Base-by-base conservation (phyloP, 2,329 filamentous ascomycete genomes). In the Exophiala dermatitidis region DNA sequence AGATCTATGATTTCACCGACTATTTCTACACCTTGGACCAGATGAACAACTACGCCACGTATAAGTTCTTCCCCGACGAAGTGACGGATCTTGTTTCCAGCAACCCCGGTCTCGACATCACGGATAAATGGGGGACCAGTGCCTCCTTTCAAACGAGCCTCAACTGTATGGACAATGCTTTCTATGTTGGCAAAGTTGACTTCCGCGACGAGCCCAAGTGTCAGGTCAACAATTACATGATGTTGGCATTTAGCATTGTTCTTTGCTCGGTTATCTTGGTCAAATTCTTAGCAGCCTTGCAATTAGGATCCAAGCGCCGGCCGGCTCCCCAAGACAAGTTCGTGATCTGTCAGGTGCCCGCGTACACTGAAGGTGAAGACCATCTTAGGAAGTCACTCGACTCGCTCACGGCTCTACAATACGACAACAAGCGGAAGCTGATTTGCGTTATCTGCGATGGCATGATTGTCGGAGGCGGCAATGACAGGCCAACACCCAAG, bases 371-470 rank as follows among this genome's bases (percentile, higher is more conserved):
- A 75, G 93, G 90, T 64, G 93, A 98, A 75, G 93, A 98, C 64
- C 91, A 90, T 3, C 76, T 98, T 5, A 80, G 93, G 51, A 94
- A 95, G 67, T 91, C 90, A 48, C 78, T 98, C 2, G 93, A 98
- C 68, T 97, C 93, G 1, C 78, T 97, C 54, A 96, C 93, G 10
- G 89, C 90, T 8, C 79, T 98, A 10, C 86, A 95, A 62, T 98
- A 98, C 64, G 93, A 98, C 72, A 96, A 98, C 73, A 98, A 98
- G 76, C 81, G 93, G 59, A 98, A 98, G 73, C 81, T 98, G 29
- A 91, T 98, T 61, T 93, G 85, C 64, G 88, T 98, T 57, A 88
- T 98, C 62, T 98, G 93, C 67, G 93, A 98, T 65, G 93, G 93
- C 72, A 88, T 96, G 77, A 94, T 97, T 68, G 88, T 96, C 42